Base-by-base conservation (phyloP, 2,329 filamentous ascomycete species). In the Ascochyta lentis region DNA sequence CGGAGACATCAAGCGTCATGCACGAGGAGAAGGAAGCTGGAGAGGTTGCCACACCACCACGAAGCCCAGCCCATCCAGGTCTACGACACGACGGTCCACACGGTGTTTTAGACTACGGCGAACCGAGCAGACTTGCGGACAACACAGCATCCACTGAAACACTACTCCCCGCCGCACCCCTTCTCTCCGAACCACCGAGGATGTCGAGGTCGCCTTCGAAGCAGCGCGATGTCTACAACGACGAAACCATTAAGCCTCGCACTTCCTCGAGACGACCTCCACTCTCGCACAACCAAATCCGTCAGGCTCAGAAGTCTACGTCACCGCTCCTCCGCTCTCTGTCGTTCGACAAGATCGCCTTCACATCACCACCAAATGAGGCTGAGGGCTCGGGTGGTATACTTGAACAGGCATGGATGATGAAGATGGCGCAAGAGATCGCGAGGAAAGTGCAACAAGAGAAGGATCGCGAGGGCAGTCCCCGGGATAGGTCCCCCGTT, bases 391-490 rank as follows among this genome's bases (percentile, higher is more conserved):
- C 68, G 0, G 63, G 80, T 13, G 81, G 81, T 16, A 90, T 92
- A 44, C 79, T 91, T 24, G 89, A 92, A 72, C 89, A 92, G 74
- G 91, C 90, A 3, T 95, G 91, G 90, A 89, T 95, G 77, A 87
- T 89, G 79, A 95, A 96, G 80, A 95, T 99, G 86, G 93, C 94
- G 5, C 89, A 88, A 61, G 95, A 98, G 76, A 94, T 98, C 67
- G 92, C 92, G 33, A 83, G 88, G 46, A 89, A 91, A 52, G 92
- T 96, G 62, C 91, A 94, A 63, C 91, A 96, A 65, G 91, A 96
- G 77, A 95, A 96, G 77, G 77, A 73, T 6, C 68, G 69, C 27
- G 55, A 48, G 8, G 33, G 27, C 7, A 24, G 34, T 34, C 49
- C 54, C 35, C 54, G 44, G 34, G 54, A 57, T 23, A 41, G 49